Conservation (phyloP, 495 filamentous ascomycete genomes). For the Xylaria scruposa region DNA sequence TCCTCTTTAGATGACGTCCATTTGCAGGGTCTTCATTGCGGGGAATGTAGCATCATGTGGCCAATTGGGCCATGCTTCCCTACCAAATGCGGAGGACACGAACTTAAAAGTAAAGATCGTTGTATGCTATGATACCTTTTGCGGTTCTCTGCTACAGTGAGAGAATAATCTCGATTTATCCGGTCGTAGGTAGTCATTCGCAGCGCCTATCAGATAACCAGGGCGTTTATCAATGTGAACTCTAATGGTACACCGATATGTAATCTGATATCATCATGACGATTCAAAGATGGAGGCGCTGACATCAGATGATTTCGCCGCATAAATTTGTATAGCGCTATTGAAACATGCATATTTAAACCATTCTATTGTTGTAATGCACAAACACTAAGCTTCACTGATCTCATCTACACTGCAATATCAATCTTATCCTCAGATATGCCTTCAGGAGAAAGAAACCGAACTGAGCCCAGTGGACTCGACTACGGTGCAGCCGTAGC, state of each 20-base stretch:
- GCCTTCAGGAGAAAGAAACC: conserved; percentile 6
- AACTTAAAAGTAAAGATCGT: not conserved
- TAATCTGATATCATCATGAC: conserved; percentile 21
- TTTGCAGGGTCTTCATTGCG: conserved; percentile 1
- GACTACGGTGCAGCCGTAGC: conserved; percentile 18
- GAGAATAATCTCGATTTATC: not conserved
- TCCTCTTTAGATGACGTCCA: conserved; percentile 1
- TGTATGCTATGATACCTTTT: not conserved
- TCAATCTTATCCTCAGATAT: not conserved
- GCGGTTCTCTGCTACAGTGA: not conserved
- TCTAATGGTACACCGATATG: conserved; percentile 4
- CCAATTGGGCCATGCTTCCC: not conserved
- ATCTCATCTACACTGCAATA: not conserved
- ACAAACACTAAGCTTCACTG: not conserved
- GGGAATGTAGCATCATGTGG: not conserved
- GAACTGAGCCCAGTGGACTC: not conserved
- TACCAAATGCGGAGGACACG: not conserved
- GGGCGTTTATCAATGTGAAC: not conserved
- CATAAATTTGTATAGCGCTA: not conserved
- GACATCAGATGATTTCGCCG: not conserved
- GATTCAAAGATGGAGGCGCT: not conserved
- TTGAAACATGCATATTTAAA: not conserved
- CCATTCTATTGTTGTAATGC: not conserved
- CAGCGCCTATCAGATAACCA: not conserved
- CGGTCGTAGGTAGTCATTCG: not conserved